Evolutionary conservation across 306 rosid species (phyloP).

Genomic region (Arachis hypogaea): DNA sequence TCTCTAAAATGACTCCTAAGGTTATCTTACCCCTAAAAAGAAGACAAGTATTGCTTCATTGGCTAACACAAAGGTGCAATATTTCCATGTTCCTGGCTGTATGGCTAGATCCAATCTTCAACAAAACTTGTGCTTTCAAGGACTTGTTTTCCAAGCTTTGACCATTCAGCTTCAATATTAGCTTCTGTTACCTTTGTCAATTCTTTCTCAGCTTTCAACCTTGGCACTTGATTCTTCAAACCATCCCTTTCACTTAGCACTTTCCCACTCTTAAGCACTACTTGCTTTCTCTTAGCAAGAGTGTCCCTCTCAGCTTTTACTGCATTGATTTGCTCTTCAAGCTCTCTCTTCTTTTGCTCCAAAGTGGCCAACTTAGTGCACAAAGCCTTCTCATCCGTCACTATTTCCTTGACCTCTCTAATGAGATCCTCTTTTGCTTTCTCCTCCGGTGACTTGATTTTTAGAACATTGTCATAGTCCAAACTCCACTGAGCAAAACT

Average conservation of each 20-base stretch:
- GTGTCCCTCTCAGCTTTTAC: constrained; percentile 21
- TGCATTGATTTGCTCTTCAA: constrained; percentile 40
- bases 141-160: constrained; percentile 26
- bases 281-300: constrained; percentile 24
- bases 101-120: not conserved
- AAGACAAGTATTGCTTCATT: too few species aligned
- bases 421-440: constrained; percentile 21
- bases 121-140: constrained; percentile 2
- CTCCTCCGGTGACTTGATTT: constrained; percentile 27
- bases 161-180: constrained; percentile 37
- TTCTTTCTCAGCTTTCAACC: constrained; percentile 35
- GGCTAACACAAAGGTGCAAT: too few species aligned
- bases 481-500: constrained; percentile 32
- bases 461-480: constrained; percentile 29
- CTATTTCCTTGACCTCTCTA: constrained; percentile 31
- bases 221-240: constrained; percentile 31
- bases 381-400: constrained; percentile 15
- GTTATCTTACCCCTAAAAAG: too few species aligned
- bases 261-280: constrained; percentile 27
- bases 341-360: constrained; percentile 32
- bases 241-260: constrained; percentile 22
- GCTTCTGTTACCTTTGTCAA: constrained; percentile 25
- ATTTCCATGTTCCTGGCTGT: not conserved
- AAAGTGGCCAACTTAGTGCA: not conserved
- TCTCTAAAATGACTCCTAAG: too few species aligned